Conservation (phyloP, 1,284 basidiomycete genomes). For the Takashimella tepidaria region DNA sequence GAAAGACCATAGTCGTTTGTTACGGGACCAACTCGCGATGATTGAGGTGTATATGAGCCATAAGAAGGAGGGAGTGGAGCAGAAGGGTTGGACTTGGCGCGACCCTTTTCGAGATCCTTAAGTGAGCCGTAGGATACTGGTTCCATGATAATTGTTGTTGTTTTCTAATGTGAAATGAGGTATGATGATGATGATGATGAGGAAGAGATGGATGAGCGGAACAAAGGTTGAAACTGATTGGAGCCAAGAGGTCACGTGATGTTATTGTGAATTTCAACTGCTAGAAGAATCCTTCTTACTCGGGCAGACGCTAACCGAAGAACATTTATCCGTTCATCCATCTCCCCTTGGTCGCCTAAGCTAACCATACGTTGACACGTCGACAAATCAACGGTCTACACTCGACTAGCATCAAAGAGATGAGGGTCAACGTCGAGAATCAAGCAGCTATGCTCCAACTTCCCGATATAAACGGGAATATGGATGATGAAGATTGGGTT, state of each 20-base stretch:
- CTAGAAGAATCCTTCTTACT: background rate
- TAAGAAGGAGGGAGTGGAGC: background rate
- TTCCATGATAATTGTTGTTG: background rate
- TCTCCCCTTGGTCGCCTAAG: too few relatives aligned
- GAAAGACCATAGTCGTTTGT: background rate
- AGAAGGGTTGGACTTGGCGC: background rate
- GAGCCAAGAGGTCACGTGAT: background rate
- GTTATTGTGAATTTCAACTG: too few relatives aligned
- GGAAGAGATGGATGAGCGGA: background rate
- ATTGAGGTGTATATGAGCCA: background rate
- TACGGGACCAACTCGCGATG: background rate
- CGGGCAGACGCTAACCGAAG: background rate
- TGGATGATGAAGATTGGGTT: conserved; percentile 6
- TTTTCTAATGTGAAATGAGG: background rate
- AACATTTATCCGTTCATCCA: too few relatives aligned
- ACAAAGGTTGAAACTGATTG: background rate
- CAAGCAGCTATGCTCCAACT: background rate
- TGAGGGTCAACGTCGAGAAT: background rate
- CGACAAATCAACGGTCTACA: too few relatives aligned
- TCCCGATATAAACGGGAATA: conserved; percentile 1
- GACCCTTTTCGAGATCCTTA: conserved; percentile 10
- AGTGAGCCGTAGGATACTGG: conserved; percentile 10
- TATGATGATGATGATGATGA: background rate
- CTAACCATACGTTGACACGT: background rate
- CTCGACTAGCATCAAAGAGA: background rate